Conservation (phyloP, 345 rosid species). For the Sonneratia alba region DNA sequence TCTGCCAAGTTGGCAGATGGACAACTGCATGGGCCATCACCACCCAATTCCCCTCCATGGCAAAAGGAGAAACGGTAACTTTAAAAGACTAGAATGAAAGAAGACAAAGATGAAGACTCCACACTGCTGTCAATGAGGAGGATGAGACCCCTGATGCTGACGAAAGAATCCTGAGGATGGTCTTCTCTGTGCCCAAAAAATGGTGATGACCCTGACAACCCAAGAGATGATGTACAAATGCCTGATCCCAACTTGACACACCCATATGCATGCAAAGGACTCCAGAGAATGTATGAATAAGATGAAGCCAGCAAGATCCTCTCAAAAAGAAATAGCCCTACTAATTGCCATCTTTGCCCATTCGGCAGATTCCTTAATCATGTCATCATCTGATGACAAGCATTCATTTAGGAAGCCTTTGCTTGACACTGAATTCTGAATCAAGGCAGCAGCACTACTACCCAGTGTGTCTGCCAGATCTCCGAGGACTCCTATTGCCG, state of each 20-base stretch:
- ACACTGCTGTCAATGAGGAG: constrained; percentile 7
- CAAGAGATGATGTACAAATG: constrained; percentile 31
- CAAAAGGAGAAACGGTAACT: constrained; percentile 6
- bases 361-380: constrained; percentile 60
- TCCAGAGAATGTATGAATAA: constrained; percentile 24
- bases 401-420: constrained; percentile 47
- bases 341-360: constrained; percentile 56
- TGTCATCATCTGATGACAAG: constrained; percentile 38
- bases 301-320: constrained; percentile 14
- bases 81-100: constrained; percentile 8
- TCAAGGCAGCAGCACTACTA: constrained; percentile 41
- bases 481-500: constrained; percentile 53
- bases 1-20: constrained; percentile 26
- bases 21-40: constrained; percentile 16
- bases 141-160: background rate
- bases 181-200: constrained; percentile 16
- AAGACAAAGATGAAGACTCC: constrained; percentile 10
- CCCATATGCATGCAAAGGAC: constrained; percentile 43
- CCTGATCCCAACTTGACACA: constrained; percentile 30
- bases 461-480: constrained; percentile 55
- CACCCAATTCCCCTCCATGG: constrained; percentile 17
- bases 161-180: constrained; percentile 2
- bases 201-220: constrained; percentile 36
- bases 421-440: constrained; percentile 45
- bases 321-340: constrained; percentile 45